Evolutionary conservation across 176 grass and related monocot genomes (phyloP).

Genomic region (Musa troglodytarum): DNA sequence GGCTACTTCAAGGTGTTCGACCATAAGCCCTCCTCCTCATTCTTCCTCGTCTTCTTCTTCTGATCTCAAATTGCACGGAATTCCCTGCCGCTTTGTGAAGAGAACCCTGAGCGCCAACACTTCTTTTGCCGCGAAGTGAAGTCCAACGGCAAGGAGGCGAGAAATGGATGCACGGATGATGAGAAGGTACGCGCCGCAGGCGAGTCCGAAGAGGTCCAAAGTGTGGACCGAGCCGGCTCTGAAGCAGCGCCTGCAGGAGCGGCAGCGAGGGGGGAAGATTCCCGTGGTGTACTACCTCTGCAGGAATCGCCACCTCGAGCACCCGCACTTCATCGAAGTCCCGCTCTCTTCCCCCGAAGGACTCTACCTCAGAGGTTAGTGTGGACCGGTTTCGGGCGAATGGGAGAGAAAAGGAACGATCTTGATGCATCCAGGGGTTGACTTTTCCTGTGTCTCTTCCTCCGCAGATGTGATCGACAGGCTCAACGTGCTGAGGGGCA

Average conservation of each 20-base stretch:
- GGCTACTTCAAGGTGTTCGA: no score
- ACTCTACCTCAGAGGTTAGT: slow-evolving; percentile 80
- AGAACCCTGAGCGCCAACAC: neutral
- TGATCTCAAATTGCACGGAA: neutral
- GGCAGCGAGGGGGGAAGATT: slow-evolving; percentile 41
- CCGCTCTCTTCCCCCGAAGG: slow-evolving; percentile 61
- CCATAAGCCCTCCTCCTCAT: neutral
- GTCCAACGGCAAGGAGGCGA: neutral
- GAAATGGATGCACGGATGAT: slow-evolving; percentile 31
- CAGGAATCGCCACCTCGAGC: slow-evolving; percentile 79
- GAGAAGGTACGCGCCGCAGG: slow-evolving; percentile 24
- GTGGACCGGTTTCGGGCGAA: neutral
- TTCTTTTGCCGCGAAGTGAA: neutral
- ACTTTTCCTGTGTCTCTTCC: neutral
- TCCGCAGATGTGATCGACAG: slow-evolving; percentile 74
- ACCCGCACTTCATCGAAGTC: slow-evolving; percentile 98
- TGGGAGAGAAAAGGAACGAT: neutral
- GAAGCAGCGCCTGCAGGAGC: slow-evolving; percentile 43
- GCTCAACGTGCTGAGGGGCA: slow-evolving; percentile 81
- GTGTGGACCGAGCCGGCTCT: slow-evolving; percentile 70
- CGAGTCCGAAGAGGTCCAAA: slow-evolving; percentile 67
- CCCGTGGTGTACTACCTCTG: slow-evolving; percentile 92
- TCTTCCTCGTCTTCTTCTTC: neutral
- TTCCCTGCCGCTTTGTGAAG: neutral
- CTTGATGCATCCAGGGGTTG: neutral